Percentiles rank a stretch among this genome's conserved stretches.
These are phyloP conservation scores for Erodium trifolium DNA, from an alignment of 441 rosid genomes.

Conservation along the genomic window DNA sequence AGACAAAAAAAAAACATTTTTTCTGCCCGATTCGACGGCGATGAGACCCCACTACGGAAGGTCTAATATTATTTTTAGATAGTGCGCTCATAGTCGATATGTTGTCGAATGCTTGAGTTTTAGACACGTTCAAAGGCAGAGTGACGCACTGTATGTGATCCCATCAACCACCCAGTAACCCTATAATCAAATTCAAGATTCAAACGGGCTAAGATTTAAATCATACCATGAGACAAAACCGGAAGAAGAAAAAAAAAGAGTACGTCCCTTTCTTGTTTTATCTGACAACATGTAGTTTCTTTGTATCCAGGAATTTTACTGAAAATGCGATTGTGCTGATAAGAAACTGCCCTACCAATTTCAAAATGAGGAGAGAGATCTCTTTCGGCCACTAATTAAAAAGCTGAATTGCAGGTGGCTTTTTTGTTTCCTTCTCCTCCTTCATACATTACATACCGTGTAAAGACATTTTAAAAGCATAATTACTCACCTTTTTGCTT, in stretches of 20 bases:
- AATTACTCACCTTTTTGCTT: neutral
- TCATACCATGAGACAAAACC: too few relatives aligned
- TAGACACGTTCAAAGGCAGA: too few relatives aligned
- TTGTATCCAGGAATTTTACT: neutral
- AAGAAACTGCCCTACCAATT: neutral
- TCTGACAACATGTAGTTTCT: neutral
- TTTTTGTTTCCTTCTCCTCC: neutral
- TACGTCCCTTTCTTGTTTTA: neutral
- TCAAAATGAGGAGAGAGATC: neutral
- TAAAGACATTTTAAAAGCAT: neutral
- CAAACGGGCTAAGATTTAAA: too few relatives aligned
- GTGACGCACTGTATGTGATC: too few relatives aligned
- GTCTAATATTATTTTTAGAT: too few relatives aligned
- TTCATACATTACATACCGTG: neutral
- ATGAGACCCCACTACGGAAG: too few relatives aligned
- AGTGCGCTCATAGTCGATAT: too few relatives aligned
- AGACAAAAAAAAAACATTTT: too few relatives aligned
- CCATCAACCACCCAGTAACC: too few relatives aligned
- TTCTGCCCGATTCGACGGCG: too few relatives aligned
- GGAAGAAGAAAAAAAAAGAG: neutral
- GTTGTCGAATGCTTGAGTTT: too few relatives aligned
- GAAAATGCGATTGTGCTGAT: neutral
- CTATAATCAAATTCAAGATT: too few relatives aligned
- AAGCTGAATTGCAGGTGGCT: neutral
- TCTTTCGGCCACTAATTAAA: neutral